Base-by-base conservation (phyloP, 2,329 filamentous ascomycete species). In the Ophiostoma pallidulum region DNA sequence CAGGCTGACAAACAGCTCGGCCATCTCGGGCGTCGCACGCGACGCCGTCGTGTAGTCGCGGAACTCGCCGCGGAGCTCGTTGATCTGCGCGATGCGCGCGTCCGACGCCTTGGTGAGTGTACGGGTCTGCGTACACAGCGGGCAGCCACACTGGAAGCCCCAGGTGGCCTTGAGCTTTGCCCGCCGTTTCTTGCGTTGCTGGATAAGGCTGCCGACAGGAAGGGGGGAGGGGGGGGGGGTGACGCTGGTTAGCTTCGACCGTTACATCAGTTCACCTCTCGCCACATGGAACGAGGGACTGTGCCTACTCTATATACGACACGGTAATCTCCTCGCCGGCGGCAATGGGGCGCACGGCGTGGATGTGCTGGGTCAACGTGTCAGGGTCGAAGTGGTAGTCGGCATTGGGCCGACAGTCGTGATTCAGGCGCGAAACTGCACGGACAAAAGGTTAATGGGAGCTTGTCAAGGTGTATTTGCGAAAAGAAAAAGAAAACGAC, bases 351-450 rank as follows among this genome's bases (percentile, higher is more conserved):
- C 66, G 61, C 10, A 63, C 56, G 29, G 66, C 69, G 41, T 64
- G 60, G 32, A 67, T 58, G 48, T 63, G 59, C 48, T 70, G 67
- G 3, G 63, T 61, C 32, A 70, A 58, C 2, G 63, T 64, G 4
- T 57, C 49, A 33, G 60, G 56, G 52, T 69, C 65, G 49, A 67
- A 68, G 52, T 61, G 63, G 58, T 70, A 70, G 54, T 66, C 67
- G 26, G 65, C 62, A 50, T 70, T 70, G 26, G 68, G 64, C 2
- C 67, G 63, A 53, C 68, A 71, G 56, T 70, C 66, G 55, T 71
- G 68, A 57, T 71, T 71, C 53, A 69, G 57, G 24, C 66, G 59
- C 19, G 68, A 66, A 49, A 68, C 58, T 60, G 28, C 12, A 24
- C 4, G 19, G n/a, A 28, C 10, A 6, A 22, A n/a, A 35, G n/a